phyloP scores from a whole-genome alignment of 441 rosid species.

The Populus hybrid region DNA sequence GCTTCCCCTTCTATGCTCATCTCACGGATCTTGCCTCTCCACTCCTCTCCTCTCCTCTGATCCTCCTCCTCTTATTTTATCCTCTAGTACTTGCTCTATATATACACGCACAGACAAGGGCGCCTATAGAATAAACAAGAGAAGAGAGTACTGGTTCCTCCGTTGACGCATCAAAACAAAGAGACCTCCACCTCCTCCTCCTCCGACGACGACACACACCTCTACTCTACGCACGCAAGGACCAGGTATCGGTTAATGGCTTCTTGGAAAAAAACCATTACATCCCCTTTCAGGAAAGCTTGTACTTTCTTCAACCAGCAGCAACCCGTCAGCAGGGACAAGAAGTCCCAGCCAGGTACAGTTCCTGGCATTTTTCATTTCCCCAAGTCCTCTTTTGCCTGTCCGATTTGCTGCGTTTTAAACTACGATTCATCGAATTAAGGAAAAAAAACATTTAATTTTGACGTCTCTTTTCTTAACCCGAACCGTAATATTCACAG shows the following conservation, averaged over 20 bases:
- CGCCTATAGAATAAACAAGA: neutral
- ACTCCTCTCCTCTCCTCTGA: neutral
- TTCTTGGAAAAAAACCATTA: conserved; percentile 84
- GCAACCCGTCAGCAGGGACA: conserved; percentile 42
- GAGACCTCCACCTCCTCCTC: too few relatives aligned
- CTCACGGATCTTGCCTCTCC: conserved; percentile 54
- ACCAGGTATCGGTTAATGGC: conserved; percentile 35
- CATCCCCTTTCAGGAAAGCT: conserved; percentile 76
- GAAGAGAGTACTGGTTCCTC: neutral
- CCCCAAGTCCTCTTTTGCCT: too few relatives aligned
- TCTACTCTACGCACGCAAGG: too few relatives aligned
- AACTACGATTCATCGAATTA: too few relatives aligned
- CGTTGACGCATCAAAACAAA: neutral
- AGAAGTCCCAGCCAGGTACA: conserved; percentile 38
- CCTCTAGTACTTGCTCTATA: neutral
- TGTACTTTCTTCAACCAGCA: conserved; percentile 69
- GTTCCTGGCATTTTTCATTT: neutral
- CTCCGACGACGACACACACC: too few relatives aligned
- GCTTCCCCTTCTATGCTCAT: conserved; percentile 26
- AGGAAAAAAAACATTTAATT: too few relatives aligned
- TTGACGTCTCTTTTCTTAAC: too few relatives aligned
- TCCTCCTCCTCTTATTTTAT: neutral
- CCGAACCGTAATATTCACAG: too few relatives aligned
- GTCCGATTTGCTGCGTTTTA: too few relatives aligned
- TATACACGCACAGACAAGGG: neutral